phyloP scores from a whole-genome alignment of 2,329 filamentous ascomycete species.

The Thelonectria blattea region DNA sequence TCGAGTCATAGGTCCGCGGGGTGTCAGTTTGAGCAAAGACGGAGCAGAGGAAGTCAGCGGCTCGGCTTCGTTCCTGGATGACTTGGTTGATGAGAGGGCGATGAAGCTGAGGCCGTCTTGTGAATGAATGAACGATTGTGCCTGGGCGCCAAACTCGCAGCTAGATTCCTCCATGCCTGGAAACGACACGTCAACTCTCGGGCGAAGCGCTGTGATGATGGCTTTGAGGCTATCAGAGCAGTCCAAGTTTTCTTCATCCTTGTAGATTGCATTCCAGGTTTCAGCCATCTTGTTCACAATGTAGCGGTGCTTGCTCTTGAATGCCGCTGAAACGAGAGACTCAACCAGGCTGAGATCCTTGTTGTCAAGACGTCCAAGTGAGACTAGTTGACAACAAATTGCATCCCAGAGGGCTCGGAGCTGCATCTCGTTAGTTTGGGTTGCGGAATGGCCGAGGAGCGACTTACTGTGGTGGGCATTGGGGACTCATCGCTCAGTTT shows the following conservation, averaged over 20 bases:
- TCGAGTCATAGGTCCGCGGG: constrained; percentile 32
- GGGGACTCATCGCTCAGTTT: constrained; percentile 48
- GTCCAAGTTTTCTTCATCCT: constrained; percentile 60
- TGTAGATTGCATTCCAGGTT: constrained; percentile 75
- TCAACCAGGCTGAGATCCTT: constrained; percentile 61
- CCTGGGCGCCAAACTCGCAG: constrained; percentile 48
- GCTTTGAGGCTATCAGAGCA: constrained; percentile 70
- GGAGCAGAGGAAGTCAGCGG: constrained; percentile 22
- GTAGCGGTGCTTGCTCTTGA: constrained; percentile 61
- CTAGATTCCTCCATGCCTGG: constrained; percentile 51
- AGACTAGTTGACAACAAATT: constrained; percentile 49
- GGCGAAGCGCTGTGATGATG: constrained; percentile 66
- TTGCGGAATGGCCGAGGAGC: not conserved
- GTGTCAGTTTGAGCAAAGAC: constrained; percentile 25
- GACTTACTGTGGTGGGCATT: constrained; percentile 53
- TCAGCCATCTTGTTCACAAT: constrained; percentile 58
- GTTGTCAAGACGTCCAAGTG: constrained; percentile 45
- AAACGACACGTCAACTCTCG: constrained; percentile 55
- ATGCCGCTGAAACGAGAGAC: constrained; percentile 60
- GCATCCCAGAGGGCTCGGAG: constrained; percentile 57
- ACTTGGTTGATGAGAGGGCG: constrained; percentile 41
- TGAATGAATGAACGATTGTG: constrained; percentile 53
- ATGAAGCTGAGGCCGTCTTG: constrained; percentile 52
- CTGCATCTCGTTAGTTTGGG: constrained; percentile 46
- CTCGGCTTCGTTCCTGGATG: constrained; percentile 35